Evolutionary conservation across 768 basidiomycete genomes (phyloP).

Genomic region (Infundibulicybe gibba): DNA sequence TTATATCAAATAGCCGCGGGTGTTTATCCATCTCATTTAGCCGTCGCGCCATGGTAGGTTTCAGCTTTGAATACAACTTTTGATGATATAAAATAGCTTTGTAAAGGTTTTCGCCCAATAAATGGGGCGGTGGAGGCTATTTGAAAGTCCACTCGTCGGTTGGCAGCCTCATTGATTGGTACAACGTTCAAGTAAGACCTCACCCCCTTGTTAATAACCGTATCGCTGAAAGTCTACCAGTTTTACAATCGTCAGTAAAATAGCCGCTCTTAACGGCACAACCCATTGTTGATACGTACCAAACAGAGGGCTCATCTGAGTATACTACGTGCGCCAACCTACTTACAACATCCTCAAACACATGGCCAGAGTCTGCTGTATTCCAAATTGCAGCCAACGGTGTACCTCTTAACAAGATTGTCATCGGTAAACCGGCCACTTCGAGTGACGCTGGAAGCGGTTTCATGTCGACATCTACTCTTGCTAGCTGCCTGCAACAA

Average conservation of each 20-base stretch:
- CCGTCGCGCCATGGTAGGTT: conserved; percentile 45
- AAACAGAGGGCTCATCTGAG: conserved; percentile 54
- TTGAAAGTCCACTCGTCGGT: conserved; percentile 47
- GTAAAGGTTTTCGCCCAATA: conserved; percentile 37
- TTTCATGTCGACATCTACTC: conserved; percentile 53
- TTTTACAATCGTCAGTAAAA: conserved; percentile 41
- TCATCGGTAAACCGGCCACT: conserved; percentile 72
- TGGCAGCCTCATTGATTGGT: conserved; percentile 64
- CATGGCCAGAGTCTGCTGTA: conserved; percentile 59
- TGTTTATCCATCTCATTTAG: conserved; percentile 16
- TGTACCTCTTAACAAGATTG: conserved; percentile 57
- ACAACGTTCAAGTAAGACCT: conserved; percentile 46
- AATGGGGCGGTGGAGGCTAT: conserved; percentile 50
- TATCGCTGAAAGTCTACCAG: conserved; percentile 12
- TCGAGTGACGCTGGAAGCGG: conserved; percentile 52
- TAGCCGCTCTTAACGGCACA: background rate
- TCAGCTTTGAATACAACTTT: background rate
- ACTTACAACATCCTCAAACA: conserved; percentile 50
- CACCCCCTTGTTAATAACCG: background rate
- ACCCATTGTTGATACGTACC: conserved; percentile 3
- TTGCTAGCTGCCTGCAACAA: conserved; percentile 57
- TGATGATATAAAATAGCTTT: background rate
- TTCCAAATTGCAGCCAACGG: conserved; percentile 60
- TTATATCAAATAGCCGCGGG: background rate
- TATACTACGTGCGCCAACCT: conserved; percentile 64